Evolutionary conservation across 352 stramenopile genomes (phyloP), one percentile per base, ranked within the genome.

Genomic region (Phytophthora podocarpi): DNA sequence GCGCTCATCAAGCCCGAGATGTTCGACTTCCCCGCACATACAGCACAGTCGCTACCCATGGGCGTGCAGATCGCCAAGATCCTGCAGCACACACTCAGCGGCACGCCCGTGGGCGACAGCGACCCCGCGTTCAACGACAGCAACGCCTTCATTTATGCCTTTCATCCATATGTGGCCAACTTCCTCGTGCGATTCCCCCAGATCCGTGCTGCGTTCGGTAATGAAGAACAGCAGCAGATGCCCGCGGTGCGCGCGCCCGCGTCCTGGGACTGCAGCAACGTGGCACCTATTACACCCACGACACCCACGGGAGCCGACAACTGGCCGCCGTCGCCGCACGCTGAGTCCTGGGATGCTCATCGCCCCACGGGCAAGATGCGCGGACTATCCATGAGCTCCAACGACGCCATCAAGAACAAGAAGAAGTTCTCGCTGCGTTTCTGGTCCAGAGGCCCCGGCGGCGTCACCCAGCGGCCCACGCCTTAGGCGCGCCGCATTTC

Each of bases 11-110:
- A 95, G 69, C 86, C 86, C 13, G 82, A 93, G 56, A 69, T 89
- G 40, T 85, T 95, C 28, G 86, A 86, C 43, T 95, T 92, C 53
- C 56, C 74, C 30, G 64, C 72, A 2, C 84, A 93, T 54, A 80
- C 74, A 9, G 37, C 70, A 21, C 60, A 67, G 48, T 86, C 86
- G 5, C 68, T 89, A 1, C 72, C 75, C 4, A 61, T 72, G 20
- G 80, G 76, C 49, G 78, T 93, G 31, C 83, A 92, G 66, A 78
- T 95, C 54, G 84, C 86, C 64, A 93, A 92, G 70, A 70, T 95
- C 39, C 62, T 95, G 20, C 86, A 95, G 63, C 73, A 82, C 69
- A 89, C 86, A 10, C 68, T 95, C 30, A 85, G 72, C 23, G 83
- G 83, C 27, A 85, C 78, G 52, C 53, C 70, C 28, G 51, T 90